phyloP scores from a whole-genome alignment of 148 eudicot genomes.

The Salicornia ramosissima region DNA sequence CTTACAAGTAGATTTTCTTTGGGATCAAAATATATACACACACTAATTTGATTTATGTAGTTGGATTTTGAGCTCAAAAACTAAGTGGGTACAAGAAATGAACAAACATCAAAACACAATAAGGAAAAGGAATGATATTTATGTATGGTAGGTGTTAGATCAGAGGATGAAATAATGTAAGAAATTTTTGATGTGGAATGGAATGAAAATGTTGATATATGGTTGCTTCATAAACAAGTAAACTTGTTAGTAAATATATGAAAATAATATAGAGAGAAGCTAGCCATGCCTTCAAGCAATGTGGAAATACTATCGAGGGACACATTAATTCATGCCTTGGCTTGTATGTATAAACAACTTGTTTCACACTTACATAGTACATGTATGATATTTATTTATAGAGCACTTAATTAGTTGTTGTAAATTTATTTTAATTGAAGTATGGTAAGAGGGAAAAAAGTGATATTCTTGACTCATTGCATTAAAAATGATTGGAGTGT shows the following conservation, averaged over 20 bases:
- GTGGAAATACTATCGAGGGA: not conserved
- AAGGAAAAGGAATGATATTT: too few relatives aligned
- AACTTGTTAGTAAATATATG: not conserved
- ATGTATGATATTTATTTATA: too few relatives aligned
- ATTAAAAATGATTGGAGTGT: too few relatives aligned
- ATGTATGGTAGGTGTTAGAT: too few relatives aligned
- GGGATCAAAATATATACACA: not conserved
- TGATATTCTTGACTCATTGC: too few relatives aligned
- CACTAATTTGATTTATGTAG: not conserved
- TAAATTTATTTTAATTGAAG: not conserved
- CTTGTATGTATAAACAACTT: not conserved
- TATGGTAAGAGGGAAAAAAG: too few relatives aligned
- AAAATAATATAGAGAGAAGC: not conserved
- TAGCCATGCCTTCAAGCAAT: not conserved
- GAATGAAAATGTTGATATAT: not conserved
- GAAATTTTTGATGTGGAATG: not conserved
- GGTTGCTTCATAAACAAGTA: not conserved
- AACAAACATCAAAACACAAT: too few relatives aligned
- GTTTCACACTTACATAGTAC: too few relatives aligned
- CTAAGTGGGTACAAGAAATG: too few relatives aligned
- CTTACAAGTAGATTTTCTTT: not conserved
- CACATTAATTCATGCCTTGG: not conserved
- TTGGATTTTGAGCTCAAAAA: not conserved
- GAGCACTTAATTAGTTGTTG: too few relatives aligned
- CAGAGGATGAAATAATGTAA: too few relatives aligned